A percentile compares a stretch with the other conserved stretches of the same genome.
phyloP scores from a whole-genome alignment of 2,329 filamentous ascomycete species.

The Pseudogymnoascus sp. region DNA sequence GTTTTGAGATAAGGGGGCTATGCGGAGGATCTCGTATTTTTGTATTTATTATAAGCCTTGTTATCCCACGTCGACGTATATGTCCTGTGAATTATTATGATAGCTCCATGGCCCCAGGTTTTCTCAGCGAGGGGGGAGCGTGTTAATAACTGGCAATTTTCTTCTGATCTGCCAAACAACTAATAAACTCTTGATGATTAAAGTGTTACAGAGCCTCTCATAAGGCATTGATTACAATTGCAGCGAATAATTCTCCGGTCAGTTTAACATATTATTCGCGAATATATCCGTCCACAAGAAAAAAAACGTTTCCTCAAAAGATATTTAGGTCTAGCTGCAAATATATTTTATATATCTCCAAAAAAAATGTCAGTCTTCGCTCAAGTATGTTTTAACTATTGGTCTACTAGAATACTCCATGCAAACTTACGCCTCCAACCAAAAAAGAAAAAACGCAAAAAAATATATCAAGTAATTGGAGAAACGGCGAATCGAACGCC shows the following conservation, averaged over 20 bases:
- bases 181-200: not conserved
- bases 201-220: not conserved
- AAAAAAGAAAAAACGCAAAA: not conserved
- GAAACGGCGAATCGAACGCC: conserved; percentile 7
- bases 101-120: too few relatives aligned
- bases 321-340: not conserved
- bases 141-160: too few relatives aligned
- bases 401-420: not conserved
- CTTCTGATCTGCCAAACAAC: too few relatives aligned
- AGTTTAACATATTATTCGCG: not conserved
- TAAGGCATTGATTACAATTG: not conserved
- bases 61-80: not conserved
- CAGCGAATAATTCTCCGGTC: not conserved
- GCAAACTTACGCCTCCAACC: not conserved
- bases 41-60: not conserved
- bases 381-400: not conserved
- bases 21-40: not conserved
- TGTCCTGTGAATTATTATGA: too few relatives aligned
- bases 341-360: not conserved
- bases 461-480: conserved; percentile 2
- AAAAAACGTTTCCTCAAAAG: not conserved
- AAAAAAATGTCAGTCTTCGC: too few relatives aligned
- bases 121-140: too few relatives aligned
- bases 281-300: not conserved
- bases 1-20: not conserved